A percentile compares a stretch with the other conserved stretches of the same genome.
Evolutionary conservation across 1,284 basidiomycete genomes (phyloP).

Genomic region (Coniferiporia sulphurascens): DNA sequence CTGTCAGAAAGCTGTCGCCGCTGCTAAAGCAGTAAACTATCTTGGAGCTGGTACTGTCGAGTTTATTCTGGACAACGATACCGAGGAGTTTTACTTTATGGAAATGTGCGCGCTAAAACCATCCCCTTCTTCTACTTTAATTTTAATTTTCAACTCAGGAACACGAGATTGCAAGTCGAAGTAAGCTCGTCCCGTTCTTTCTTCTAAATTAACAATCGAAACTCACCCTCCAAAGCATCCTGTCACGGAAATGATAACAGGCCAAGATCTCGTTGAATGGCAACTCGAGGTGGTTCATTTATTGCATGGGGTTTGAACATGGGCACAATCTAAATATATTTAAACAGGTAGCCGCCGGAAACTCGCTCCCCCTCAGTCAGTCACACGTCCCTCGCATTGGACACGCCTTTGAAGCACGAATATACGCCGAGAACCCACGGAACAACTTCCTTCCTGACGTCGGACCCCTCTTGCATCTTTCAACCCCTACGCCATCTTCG

Average conservation of each 20-base stretch:
- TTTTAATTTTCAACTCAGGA: slow-evolving; percentile 48
- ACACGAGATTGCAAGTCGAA: slow-evolving; percentile 89
- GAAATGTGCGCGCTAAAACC: slow-evolving; percentile 62
- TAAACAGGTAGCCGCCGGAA: slow-evolving; percentile 79
- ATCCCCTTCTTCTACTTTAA: slow-evolving; percentile 7
- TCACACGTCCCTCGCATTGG: slow-evolving; percentile 78
- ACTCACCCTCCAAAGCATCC: slow-evolving; percentile 55
- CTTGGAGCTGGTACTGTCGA: slow-evolving; percentile 91
- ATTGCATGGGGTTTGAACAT: neutral
- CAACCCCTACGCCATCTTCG: slow-evolving; percentile 66
- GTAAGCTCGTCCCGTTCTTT: slow-evolving; percentile 22
- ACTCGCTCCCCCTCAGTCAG: slow-evolving; percentile 76
- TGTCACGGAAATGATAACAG: slow-evolving; percentile 93
- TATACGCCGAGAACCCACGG: slow-evolving; percentile 94
- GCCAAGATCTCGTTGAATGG: slow-evolving; percentile 91
- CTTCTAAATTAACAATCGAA: neutral
- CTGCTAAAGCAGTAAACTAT: slow-evolving; percentile 87
- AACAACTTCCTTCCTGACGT: slow-evolving; percentile 92
- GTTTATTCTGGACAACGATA: slow-evolving; percentile 91
- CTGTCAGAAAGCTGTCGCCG: slow-evolving; percentile 84
- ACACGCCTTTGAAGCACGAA: slow-evolving; percentile 94
- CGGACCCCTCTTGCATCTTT: slow-evolving; percentile 76
- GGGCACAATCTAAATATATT: neutral
- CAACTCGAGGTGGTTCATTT: slow-evolving; percentile 65
- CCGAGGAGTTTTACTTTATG: slow-evolving; percentile 85